Conservation (phyloP, 805 yeast species). For the Wickerhamiella slavikovae region DNA sequence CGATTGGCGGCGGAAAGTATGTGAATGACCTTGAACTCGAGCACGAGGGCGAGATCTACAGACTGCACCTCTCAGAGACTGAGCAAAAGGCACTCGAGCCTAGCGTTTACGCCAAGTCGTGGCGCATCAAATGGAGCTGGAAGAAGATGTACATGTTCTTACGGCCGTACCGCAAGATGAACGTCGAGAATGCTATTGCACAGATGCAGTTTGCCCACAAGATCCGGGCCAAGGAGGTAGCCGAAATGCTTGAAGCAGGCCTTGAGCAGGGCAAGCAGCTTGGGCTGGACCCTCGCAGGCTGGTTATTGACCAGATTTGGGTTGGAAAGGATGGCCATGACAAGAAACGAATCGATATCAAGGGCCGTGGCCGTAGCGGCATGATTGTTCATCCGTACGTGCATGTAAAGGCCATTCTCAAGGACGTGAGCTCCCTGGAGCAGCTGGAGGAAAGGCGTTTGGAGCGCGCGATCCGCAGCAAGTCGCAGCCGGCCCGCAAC, state of each 20-base stretch:
- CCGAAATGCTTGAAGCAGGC: slow-evolving; percentile 52
- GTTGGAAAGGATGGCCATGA: slow-evolving; percentile 72
- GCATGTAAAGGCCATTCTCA: slow-evolving; percentile 62
- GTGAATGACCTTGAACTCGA: slow-evolving; percentile 36
- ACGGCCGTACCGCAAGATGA: slow-evolving; percentile 52
- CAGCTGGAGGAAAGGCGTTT: slow-evolving; percentile 25
- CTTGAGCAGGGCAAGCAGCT: slow-evolving; percentile 43
- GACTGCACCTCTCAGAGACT: slow-evolving; percentile 32
- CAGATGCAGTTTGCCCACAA: slow-evolving; percentile 79
- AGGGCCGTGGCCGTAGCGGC: slow-evolving; percentile 85
- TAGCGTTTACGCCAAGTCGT: slow-evolving; percentile 59
- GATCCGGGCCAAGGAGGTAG: slow-evolving; percentile 60
- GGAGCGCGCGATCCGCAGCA: slow-evolving; percentile 29
- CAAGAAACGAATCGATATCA: slow-evolving; percentile 50
- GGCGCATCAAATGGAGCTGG: slow-evolving; percentile 67
- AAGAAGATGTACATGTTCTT: slow-evolving; percentile 71
- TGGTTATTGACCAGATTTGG: slow-evolving; percentile 72
- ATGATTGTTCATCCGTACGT: slow-evolving; percentile 53
- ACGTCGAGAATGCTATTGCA: slow-evolving; percentile 62
- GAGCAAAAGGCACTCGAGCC: slow-evolving; percentile 77
- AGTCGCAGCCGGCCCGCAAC: slow-evolving; percentile 22
- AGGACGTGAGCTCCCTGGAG: slow-evolving; percentile 42
- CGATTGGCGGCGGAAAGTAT: slow-evolving; percentile 44
- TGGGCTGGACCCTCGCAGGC: slow-evolving; percentile 35
- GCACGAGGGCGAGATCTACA: slow-evolving; percentile 27